Conservation (phyloP, 2,329 filamentous ascomycete genomes). For the Fusarium xylarioides region DNA sequence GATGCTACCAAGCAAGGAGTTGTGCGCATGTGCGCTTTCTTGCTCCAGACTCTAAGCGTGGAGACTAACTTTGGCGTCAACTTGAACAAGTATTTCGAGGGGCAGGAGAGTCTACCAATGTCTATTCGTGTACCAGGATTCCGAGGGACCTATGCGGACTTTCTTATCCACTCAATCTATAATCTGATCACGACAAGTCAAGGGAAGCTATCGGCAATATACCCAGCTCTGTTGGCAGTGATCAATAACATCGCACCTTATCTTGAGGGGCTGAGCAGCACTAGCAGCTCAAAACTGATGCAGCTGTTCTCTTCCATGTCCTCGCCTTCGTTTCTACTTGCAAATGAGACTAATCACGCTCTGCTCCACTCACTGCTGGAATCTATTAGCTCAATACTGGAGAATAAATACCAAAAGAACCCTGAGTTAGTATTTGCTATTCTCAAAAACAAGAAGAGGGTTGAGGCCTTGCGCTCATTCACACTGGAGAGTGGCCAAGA, state of each 20-base stretch:
- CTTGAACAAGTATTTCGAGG: conserved; percentile 87
- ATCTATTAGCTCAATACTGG: conserved; percentile 87
- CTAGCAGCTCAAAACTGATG: conserved; percentile 82
- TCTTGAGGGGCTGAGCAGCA: conserved; percentile 77
- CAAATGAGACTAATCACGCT: conserved; percentile 89
- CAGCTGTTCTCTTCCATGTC: conserved; percentile 94
- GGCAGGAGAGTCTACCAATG: conserved; percentile 84
- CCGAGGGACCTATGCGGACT: conserved; percentile 90
- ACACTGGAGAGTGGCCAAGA: conserved; percentile 92
- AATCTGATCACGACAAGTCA: conserved; percentile 90
- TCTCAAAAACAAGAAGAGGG: conserved; percentile 80
- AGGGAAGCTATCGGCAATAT: conserved; percentile 88
- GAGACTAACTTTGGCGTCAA: conserved; percentile 90
- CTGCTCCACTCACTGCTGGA: conserved; percentile 85
- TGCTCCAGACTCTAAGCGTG: conserved; percentile 92
- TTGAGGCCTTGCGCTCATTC: conserved; percentile 85
- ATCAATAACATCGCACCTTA: conserved; percentile 94
- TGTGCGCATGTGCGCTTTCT: conserved; percentile 96
- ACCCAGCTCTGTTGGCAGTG: conserved; percentile 89
- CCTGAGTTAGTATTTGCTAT: conserved; percentile 82
- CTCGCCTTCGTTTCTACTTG: conserved; percentile 88
- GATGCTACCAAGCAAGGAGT: conserved; percentile 90
- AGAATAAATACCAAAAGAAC: conserved; percentile 87
- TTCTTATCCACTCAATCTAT: conserved; percentile 93
- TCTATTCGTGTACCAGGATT: conserved; percentile 87